phyloP scores from a whole-genome alignment of 495 filamentous ascomycete species.

The Penicillium pulvis region DNA sequence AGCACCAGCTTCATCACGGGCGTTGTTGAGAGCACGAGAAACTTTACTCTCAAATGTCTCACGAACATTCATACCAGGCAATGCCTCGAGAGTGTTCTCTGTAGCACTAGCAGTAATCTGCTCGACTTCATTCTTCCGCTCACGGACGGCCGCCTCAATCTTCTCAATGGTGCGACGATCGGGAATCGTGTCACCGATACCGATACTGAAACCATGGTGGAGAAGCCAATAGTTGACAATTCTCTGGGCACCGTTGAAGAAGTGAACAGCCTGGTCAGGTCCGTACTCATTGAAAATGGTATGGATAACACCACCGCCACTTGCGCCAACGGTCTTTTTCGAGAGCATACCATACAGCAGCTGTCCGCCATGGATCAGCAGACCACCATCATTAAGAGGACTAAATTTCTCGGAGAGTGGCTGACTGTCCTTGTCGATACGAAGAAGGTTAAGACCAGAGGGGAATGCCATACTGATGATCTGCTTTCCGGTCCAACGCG shows the following conservation, averaged over 20 bases:
- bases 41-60: constrained; percentile 98
- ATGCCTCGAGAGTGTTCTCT: constrained; percentile 78
- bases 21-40: constrained; percentile 87
- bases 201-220: constrained; percentile 97
- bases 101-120: constrained; percentile 74
- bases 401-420: constrained; percentile 54
- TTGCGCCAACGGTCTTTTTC: constrained; percentile 93
- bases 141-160: constrained; percentile 75
- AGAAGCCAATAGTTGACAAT: constrained; percentile 97
- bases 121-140: constrained; percentile 78
- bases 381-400: constrained; percentile 75
- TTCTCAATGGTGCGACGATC: constrained; percentile 77
- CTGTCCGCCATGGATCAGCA: constrained; percentile 84
- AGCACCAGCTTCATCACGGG: constrained; percentile 95
- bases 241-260: constrained; percentile 92
- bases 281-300: constrained; percentile 96
- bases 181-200: constrained; percentile 97
- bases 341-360: constrained; percentile 85
- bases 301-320: constrained; percentile 85
- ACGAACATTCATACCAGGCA: constrained; percentile 96
- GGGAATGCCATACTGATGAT: constrained; percentile 93
- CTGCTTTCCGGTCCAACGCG: constrained; percentile 99
- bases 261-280: constrained; percentile 76
- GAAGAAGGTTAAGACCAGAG: constrained; percentile 76
- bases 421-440: constrained; percentile 57